Evolutionary conservation across 768 basidiomycete genomes (phyloP).

Genomic region (Auriscalpium orientale): DNA sequence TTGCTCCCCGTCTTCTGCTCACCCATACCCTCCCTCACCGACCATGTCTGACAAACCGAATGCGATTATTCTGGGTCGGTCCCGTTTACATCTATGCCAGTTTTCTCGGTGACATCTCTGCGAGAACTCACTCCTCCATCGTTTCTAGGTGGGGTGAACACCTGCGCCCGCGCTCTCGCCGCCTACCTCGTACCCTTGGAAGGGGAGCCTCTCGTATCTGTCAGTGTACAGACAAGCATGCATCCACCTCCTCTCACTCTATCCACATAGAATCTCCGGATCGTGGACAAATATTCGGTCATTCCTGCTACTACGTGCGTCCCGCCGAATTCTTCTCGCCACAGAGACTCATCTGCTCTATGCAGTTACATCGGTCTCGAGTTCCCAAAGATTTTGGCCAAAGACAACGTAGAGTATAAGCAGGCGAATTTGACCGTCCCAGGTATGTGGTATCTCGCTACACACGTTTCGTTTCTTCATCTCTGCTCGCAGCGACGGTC

Average conservation of each 20-base stretch:
- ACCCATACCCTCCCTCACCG: slow-evolving; percentile 4
- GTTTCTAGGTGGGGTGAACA: slow-evolving; percentile 68
- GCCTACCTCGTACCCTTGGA: slow-evolving; percentile 57
- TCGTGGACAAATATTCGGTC: slow-evolving; percentile 72
- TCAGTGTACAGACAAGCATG: slow-evolving; percentile 28
- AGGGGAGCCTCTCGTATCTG: slow-evolving; percentile 66
- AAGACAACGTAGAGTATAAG: slow-evolving; percentile 67
- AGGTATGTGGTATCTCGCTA: slow-evolving; percentile 33
- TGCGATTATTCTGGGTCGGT: slow-evolving; percentile 72
- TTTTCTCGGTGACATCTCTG: background rate
- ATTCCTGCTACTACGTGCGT: slow-evolving; percentile 66
- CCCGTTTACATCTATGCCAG: slow-evolving; percentile 7
- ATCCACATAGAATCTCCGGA: slow-evolving; percentile 49
- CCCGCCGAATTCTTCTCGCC: slow-evolving; percentile 12
- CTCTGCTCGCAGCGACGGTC: slow-evolving; percentile 47
- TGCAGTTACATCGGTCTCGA: slow-evolving; percentile 69
- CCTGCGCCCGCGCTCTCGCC: slow-evolving; percentile 67
- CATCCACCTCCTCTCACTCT: slow-evolving; percentile 6
- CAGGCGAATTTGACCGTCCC: slow-evolving; percentile 76
- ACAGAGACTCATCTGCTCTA: slow-evolving; percentile 8
- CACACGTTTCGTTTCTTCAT: slow-evolving; percentile 1
- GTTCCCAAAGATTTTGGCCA: slow-evolving; percentile 62
- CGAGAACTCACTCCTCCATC: background rate
- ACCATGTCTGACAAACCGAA: slow-evolving; percentile 46
- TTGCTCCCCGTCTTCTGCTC: slow-evolving; percentile 3